Conservation (phyloP, 139 green algal species). For the Pleodorina starrii region DNA sequence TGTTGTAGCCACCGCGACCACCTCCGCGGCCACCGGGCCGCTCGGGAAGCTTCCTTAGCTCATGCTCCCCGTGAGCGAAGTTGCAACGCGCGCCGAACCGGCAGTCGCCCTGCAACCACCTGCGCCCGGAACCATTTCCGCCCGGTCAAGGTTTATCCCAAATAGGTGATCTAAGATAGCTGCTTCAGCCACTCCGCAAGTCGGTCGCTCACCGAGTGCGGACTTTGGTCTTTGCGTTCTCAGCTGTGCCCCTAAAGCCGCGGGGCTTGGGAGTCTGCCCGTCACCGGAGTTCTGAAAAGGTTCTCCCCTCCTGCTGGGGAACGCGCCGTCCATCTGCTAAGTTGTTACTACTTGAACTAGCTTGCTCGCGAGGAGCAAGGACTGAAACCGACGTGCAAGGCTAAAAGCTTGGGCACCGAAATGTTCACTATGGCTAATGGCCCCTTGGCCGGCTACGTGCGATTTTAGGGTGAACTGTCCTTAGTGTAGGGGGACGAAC, state of each 20-base stretch:
- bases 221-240: slow-evolving; percentile 92
- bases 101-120: slow-evolving; percentile 90
- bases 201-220: slow-evolving; percentile 78
- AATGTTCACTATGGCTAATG: not conserved
- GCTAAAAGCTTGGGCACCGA: not conserved
- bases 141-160: slow-evolving; percentile 11
- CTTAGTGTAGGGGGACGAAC: no score
- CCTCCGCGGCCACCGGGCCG: slow-evolving; percentile 43
- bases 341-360: not conserved
- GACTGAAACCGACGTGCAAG: not conserved
- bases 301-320: slow-evolving; percentile 27
- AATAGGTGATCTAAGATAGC: not conserved
- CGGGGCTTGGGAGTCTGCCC: slow-evolving; percentile 28
- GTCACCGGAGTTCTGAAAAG: slow-evolving; percentile 2
- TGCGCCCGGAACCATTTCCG: slow-evolving; percentile 59
- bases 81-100: slow-evolving; percentile 95
- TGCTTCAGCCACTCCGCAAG: not conserved
- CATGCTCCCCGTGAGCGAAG: slow-evolving; percentile 95
- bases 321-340: slow-evolving; percentile 53
- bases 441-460: not conserved
- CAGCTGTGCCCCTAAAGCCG: slow-evolving; percentile 85
- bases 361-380: not conserved
- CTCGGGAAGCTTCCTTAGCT: slow-evolving; percentile 82
- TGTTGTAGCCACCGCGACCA: slow-evolving; percentile 38
- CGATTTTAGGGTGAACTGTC: no score